Base-by-base conservation (phyloP, 2,329 filamentous ascomycete genomes). In the Fusarium sp. region DNA sequence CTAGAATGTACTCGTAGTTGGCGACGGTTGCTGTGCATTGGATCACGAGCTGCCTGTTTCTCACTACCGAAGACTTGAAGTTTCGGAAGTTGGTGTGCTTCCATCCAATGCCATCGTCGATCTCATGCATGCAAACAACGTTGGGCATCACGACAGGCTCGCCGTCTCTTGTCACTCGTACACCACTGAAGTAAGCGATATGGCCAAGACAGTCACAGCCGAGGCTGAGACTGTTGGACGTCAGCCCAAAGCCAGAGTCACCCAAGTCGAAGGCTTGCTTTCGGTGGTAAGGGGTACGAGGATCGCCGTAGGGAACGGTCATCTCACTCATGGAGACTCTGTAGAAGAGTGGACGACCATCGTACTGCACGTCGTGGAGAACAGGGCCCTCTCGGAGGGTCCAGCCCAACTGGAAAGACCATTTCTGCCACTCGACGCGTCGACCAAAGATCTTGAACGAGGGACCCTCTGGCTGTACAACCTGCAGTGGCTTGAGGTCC, bases 261-360 rank as follows among this genome's bases (percentile, higher is more conserved):
- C 91, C 91, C 65, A 92, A 87, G 70, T 93, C 91, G 69, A 93
- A 92, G 1, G 90, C 91, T 52, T 90, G 88, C 76, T 93, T 93
- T 42, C 90, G 85, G 52, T 90, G 88, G 75, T 87, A 92, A 0
- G 90, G 90, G 1, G 84, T 80, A 4, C 91, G 85, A 1, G 88
- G 88, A 71, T 92, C 90, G 6, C 82, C 89, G 69, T 92, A 93
- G 0, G 89, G 89, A 0, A 92, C 89, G 1, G 87, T 87, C 88
- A 93, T 91, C 77, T 94, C 91, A 64, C 87, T 88, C 62, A 91
- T 84, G 66, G 87, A 88, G 34, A 93, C 76, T 1, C 91, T 85
- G 78, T 92, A 90, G 72, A 92, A 83, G 22, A 92, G 81, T 51
- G 86, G 88, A 26, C 90, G 84, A 36, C 86, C 85, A 69, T 91